A percentile compares a stretch with the other conserved stretches of the same genome.
Evolutionary conservation across 2,329 filamentous ascomycete genomes (phyloP).

Genomic region (Ophiognomonia clavigignenti-juglandacearum): DNA sequence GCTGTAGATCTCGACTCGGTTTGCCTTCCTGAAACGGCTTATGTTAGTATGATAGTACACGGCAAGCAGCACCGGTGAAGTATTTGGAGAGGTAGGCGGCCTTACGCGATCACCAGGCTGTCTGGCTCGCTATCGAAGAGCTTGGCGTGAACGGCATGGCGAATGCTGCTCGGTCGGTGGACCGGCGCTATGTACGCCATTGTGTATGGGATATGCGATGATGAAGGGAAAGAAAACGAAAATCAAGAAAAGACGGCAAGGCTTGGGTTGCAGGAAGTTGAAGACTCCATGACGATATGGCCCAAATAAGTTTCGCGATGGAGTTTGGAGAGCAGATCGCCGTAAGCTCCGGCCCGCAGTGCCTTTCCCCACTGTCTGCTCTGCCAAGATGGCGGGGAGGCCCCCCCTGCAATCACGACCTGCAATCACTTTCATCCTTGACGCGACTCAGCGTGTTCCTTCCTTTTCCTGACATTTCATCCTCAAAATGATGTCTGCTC

Average conservation of each 20-base stretch:
- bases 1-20: conserved; percentile 79
- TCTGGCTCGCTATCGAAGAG: conserved; percentile 72
- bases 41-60: conserved; percentile 30
- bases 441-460: too few relatives aligned
- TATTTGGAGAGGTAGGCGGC: conserved; percentile 15
- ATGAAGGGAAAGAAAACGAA: neutral
- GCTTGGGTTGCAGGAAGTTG: neutral
- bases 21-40: conserved; percentile 60
- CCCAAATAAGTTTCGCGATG: neutral
- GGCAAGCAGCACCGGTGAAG: neutral
- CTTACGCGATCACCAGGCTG: conserved; percentile 84
- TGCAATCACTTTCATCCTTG: too few relatives aligned
- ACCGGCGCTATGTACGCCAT: conserved; percentile 98
- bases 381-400: neutral
- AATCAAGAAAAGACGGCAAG: neutral
- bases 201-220: conserved; percentile 6
- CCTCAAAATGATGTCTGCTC: too few relatives aligned
- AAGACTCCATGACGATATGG: conserved; percentile 6
- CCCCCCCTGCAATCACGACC: too few relatives aligned
- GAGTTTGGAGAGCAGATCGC: neutral
- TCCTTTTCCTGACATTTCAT: too few relatives aligned
- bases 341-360: too few relatives aligned
- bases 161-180: conserved; percentile 84
- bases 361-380: too few relatives aligned
- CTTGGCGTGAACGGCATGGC: conserved; percentile 77